Evolutionary conservation across 202 grass and related monocot species (phyloP).

Genomic region (Brachypodium distachyon): DNA sequence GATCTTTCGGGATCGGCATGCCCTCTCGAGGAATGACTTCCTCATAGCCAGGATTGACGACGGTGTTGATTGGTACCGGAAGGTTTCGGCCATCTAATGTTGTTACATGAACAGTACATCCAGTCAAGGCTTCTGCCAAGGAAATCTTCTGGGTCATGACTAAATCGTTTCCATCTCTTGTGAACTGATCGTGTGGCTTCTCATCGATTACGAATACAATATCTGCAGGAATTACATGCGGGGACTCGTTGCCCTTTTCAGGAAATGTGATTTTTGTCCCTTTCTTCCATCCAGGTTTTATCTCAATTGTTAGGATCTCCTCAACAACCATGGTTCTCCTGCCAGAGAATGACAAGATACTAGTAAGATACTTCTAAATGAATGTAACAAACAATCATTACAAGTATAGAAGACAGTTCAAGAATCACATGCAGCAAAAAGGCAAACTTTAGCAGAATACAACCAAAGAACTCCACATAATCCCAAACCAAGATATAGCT

Average conservation of each 20-base stretch:
- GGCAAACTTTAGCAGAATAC: neutral
- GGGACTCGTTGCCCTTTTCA: constrained; percentile 73
- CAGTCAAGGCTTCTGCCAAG: constrained; percentile 59
- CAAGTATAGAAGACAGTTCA: neutral
- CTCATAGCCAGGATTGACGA: constrained; percentile 66
- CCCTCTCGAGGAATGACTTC: constrained; percentile 64
- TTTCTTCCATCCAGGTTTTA: constrained; percentile 91
- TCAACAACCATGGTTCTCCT: constrained; percentile 59
- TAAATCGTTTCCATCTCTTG: constrained; percentile 75
- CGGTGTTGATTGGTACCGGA: constrained; percentile 30
- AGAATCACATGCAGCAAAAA: neutral
- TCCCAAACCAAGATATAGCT: neutral
- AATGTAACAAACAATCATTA: neutral
- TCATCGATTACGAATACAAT: constrained; percentile 80
- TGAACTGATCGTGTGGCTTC: constrained; percentile 71
- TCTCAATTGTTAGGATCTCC: constrained; percentile 79
- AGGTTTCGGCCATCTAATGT: constrained; percentile 65
- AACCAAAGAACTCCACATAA: neutral
- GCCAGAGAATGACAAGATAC: neutral
- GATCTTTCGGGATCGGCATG: constrained; percentile 71
- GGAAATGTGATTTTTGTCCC: constrained; percentile 89
- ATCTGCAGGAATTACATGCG: constrained; percentile 59
- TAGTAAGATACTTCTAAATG: neutral
- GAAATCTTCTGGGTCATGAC: constrained; percentile 64
- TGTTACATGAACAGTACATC: constrained; percentile 47